Conservation (phyloP, 2,329 filamentous ascomycete species). For the Pezicula radicicola region DNA sequence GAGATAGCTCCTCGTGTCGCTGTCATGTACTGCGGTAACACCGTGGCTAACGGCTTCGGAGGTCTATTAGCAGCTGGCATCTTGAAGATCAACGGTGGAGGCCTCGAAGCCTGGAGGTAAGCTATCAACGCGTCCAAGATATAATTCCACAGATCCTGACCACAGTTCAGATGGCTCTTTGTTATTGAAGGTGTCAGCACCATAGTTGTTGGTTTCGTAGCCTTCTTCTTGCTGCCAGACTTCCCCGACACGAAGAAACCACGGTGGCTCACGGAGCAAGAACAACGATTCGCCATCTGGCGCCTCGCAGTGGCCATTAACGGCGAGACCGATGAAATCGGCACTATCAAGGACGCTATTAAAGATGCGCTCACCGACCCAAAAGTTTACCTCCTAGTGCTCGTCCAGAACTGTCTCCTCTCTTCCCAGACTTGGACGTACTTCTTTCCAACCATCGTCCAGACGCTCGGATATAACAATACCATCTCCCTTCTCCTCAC, state of each 20-base stretch:
- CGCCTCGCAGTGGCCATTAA: slow-evolving; percentile 56
- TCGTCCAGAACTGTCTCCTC: background rate
- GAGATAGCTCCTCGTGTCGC: slow-evolving; percentile 42
- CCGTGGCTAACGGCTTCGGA: slow-evolving; percentile 36
- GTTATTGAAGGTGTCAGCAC: slow-evolving; percentile 14
- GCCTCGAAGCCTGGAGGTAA: slow-evolving; percentile 3
- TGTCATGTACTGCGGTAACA: slow-evolving; percentile 22
- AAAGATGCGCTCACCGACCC: slow-evolving; percentile 32
- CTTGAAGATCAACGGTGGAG: slow-evolving; percentile 7
- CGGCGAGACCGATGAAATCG: slow-evolving; percentile 58
- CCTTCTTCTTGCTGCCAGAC: slow-evolving; percentile 5
- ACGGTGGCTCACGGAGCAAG: slow-evolving; percentile 37
- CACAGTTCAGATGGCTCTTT: slow-evolving; percentile 9
- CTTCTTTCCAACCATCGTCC: slow-evolving; percentile 25
- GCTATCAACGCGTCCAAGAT: background rate
- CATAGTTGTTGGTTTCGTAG: slow-evolving; percentile 7
- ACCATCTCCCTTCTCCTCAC: slow-evolving; percentile 15
- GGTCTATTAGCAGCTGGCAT: slow-evolving; percentile 39
- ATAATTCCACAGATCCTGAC: too few relatives aligned
- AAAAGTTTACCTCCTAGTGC: slow-evolving; percentile 40
- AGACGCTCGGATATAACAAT: slow-evolving; percentile 12
- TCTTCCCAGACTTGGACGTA: slow-evolving; percentile 17
- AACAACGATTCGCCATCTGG: slow-evolving; percentile 45
- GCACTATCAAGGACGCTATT: slow-evolving; percentile 40
- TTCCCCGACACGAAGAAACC: slow-evolving; percentile 21